Base-by-base conservation (phyloP, 2,329 filamentous ascomycete species). In the Uncinocarpus reesii region DNA sequence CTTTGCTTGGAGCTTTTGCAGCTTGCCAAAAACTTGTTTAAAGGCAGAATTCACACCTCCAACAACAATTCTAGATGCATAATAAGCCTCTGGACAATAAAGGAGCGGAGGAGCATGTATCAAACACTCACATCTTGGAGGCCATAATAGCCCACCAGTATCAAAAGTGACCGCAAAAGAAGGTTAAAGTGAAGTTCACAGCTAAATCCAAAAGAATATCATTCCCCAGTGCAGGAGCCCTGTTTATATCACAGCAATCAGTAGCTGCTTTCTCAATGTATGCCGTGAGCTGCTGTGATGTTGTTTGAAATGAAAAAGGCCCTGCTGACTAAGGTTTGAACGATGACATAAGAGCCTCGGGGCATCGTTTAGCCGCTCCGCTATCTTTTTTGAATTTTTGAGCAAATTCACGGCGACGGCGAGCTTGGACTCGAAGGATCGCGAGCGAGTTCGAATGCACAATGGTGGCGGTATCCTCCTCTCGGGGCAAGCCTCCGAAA, bases 21-120 rank as follows among this genome's bases (percentile, higher is more conserved):
- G 71, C 67, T 95, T 98, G 52, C 78, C 74, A 63, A 98, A 86
- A 7, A 84, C 81, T 10, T 81, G 66, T 53, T 78, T 74, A 45
- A 95, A 76, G 61, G 85, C 80, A 59, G 90, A 90, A 62, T 88
- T 83, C 55, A 94, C 75, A 62, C 81, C 81, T 49, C 92, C 92
- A 52, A 95, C 71, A 32, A 95, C 86, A 58, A 92, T 57, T 44
- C 69, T 81, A 52, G 13, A 46, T 37, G 18, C 42, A 48, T 21
- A 15, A 23, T 37, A 6, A 42, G 26, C n/a, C 13, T 21, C n/a
- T n/a, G 16, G 28, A 34, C 2, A n/a, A 4, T 8, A 40, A 32
- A 31, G 16, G 3, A 11, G 26, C 26, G 28, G 31, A 36, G 20
- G 24, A 11, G 24, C 7, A 26, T 20, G 23, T 42, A 42, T 26